These are phyloP conservation scores for Aspergillus tamarii DNA, from an alignment of 2,329 filamentous ascomycete species.

Conservation along the genomic window DNA sequence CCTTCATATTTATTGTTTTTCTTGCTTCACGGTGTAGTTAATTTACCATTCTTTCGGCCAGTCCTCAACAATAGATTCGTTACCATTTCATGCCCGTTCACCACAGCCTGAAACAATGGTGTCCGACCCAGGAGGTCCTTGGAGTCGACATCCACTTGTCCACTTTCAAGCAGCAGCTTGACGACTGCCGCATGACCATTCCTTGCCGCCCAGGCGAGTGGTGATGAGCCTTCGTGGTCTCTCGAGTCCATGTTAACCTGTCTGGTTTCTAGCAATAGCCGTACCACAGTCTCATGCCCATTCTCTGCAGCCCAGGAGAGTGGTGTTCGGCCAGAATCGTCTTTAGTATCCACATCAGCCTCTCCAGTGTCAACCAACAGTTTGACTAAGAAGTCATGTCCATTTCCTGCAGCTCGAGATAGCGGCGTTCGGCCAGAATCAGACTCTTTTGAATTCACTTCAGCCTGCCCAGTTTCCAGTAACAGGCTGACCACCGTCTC, in stretches of 20 bases:
- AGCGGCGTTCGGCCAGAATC: background rate
- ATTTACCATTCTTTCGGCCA: background rate
- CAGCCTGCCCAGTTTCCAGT: background rate
- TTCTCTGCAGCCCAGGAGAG: background rate
- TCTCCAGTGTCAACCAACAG: background rate
- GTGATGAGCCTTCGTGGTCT: background rate
- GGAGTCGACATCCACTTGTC: constrained; percentile 2
- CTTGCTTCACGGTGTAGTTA: no score
- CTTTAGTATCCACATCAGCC: background rate
- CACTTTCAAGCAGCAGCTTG: constrained; percentile 6
- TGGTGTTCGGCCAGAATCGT: background rate
- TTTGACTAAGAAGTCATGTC: constrained; percentile 2
- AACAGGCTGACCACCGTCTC: background rate
- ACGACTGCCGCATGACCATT: background rate
- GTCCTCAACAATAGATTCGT: background rate
- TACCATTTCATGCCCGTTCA: background rate
- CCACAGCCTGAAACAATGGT: constrained; percentile 4
- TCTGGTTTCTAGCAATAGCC: constrained; percentile 8
- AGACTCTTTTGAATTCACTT: constrained; percentile 1
- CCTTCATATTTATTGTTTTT: background rate
- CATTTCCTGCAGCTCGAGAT: background rate
- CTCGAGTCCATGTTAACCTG: constrained; percentile 2
- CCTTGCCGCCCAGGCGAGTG: background rate
- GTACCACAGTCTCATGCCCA: constrained; percentile 7
- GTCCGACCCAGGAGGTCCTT: background rate